Base-by-base conservation (phyloP, 1,139 yeast genomes). In the Oligophagozyma castellii region DNA sequence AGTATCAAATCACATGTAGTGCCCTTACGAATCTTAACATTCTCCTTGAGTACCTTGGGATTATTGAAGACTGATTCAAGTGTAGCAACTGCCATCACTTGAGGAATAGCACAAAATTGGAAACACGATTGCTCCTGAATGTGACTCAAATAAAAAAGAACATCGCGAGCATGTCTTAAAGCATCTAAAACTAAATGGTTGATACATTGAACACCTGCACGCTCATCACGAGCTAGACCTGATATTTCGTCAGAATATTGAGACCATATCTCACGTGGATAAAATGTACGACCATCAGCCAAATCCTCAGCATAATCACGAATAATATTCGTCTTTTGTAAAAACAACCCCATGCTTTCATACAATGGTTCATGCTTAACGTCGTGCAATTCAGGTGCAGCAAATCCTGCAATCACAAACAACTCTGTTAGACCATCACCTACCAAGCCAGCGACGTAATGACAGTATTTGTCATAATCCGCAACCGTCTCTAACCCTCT, bases 31-130 rank as follows among this genome's bases (percentile, higher is more conserved):
- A 92, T 78, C 62, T 92, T 92, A 38, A 89, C 78, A 46, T 80
- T 74, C 23, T 57, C 54, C 29, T 73, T 68, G 47, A 89, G 69
- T 3, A 89, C 79, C 4, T 62, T 53, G 6, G 76, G 75, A 58
- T 92, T 92, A 52, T 80, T 76, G 63, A 79, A 86, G 23, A 89
- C 79, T 33, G 76, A 64, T 15, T 89, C 86, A 44, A 89, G 63
- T 0, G 96, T 83, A 5, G 96, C 95, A 51, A 89, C 77, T 23
- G 96, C 95, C 98, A 89, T 89, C 19, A 86, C 95, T 58, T 89
- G 98, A 12, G 98, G 98, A 49, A 89, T 89, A 12, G 95, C 86
- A 59, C 96, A 86, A 61, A 89, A 89, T 42, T 75, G 77, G 63
- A 83, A 89, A 29, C 78, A 61, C 0, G 94, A 73, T 33, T 79